phyloP scores from a whole-genome alignment of 495 filamentous ascomycete species.

The Baudoinia panamericana region DNA sequence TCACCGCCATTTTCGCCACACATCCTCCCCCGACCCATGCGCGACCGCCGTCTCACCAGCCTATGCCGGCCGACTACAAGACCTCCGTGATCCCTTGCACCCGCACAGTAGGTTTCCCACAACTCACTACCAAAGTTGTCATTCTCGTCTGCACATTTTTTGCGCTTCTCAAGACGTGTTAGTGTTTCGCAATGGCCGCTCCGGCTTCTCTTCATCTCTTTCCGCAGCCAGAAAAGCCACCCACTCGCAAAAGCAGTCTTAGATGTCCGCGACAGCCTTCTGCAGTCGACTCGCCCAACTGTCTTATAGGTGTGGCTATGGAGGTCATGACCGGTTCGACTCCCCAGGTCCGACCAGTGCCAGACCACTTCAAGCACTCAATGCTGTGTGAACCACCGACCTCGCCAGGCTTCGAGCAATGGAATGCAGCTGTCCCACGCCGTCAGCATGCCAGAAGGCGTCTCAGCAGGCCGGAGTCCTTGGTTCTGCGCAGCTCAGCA shows the following conservation, averaged over 20 bases:
- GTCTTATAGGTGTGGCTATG: conserved; percentile 14
- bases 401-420: background rate
- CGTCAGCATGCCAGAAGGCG: conserved; percentile 4
- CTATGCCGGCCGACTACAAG: too few relatives aligned
- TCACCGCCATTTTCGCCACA: background rate
- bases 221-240: conserved; percentile 3
- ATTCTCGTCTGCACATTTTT: background rate
- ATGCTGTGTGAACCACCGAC: conserved; percentile 16
- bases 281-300: background rate
- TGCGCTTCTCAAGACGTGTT: background rate
- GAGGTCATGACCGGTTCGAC: conserved; percentile 1
- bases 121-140: too few relatives aligned
- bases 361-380: conserved; percentile 15
- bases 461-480: background rate
- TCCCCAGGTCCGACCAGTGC: conserved; percentile 6
- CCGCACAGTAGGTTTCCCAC: too few relatives aligned
- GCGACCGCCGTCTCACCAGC: too few relatives aligned
- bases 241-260: conserved; percentile 12
- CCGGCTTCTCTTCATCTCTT: conserved; percentile 12
- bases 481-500: background rate
- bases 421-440: background rate
- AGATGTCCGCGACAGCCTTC: conserved; percentile 5
- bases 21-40: too few relatives aligned
- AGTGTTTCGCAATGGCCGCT: conserved; percentile 16
- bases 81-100: too few relatives aligned